These are phyloP conservation scores for Vitis riparia DNA, from an alignment of 164 flowering plant species.

Conservation along the genomic window DNA sequence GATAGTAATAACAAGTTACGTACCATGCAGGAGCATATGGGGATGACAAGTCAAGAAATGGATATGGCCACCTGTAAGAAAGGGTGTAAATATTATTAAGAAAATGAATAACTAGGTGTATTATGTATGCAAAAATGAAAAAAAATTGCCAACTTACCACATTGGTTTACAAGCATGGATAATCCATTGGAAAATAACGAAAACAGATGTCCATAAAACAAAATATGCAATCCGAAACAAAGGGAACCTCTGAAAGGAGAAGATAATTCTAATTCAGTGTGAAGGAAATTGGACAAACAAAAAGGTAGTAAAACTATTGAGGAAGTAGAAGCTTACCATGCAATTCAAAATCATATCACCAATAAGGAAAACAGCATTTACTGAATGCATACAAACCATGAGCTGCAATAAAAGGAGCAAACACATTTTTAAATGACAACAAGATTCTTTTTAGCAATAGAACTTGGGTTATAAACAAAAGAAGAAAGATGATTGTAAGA, in stretches of 20 bases:
- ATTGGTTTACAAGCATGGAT: conserved; percentile 47
- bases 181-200: conserved; percentile 63
- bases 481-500: neutral
- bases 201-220: conserved; percentile 42
- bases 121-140: neutral
- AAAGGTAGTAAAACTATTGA: neutral
- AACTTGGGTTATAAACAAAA: neutral
- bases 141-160: conserved; percentile 28
- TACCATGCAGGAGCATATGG: conserved; percentile 55
- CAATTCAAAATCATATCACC: conserved; percentile 51
- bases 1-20: neutral
- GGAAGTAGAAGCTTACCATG: conserved; percentile 35
- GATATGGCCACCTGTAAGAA: conserved; percentile 64
- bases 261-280: neutral
- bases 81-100: neutral
- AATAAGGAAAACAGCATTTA: conserved; percentile 52
- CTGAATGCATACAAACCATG: conserved; percentile 44
- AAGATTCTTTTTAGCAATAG: neutral
- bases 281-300: neutral
- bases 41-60: conserved; percentile 56
- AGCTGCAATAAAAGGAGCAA: conserved; percentile 34
- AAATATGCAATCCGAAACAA: conserved; percentile 60
- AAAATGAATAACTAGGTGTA: neutral
- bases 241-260: conserved; percentile 51
- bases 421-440: neutral